Base-by-base conservation (phyloP, 768 basidiomycete genomes). In the Lactifluus volemus region DNA sequence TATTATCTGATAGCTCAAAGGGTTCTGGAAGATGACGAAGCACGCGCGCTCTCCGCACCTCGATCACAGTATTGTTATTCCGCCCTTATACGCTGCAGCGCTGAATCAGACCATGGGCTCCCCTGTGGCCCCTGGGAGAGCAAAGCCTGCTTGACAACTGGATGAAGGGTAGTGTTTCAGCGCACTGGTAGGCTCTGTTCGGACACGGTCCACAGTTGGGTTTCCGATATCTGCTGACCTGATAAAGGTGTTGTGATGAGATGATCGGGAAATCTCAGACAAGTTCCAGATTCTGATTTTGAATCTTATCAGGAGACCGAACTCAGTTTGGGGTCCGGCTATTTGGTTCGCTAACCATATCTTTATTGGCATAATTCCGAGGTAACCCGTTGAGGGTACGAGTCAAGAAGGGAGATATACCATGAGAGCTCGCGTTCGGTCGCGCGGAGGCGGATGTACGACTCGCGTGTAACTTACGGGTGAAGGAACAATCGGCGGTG, bases 1-100 rank as follows among this genome's bases (percentile, higher is more conserved):
- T 21, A 34, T 56, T 49, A 51, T 57, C 55, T 48, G 45, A 34
- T 44, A 14, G 2, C 21, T n/a, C 21, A 8, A 17, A 42, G 10
- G 12, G 51, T 58, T 62, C 56, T 62, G 56, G 56, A 58, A 53
- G 38, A 49, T 58, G 61, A 58, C 56, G 61, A 63, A 54, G 42
- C 17, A 29, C n/a, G 41, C 52, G 56, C 15, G 47, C 47, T 58
- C 19, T 14, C 34, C 61, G 61, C 21, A 12, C 32, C 38, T 41
- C 38, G 44, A 25, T 21, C 54, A 12, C 53, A 30, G n/a, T 14
- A 41, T 5, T 38, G 10, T 38, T 25, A 25, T 25, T 25, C 25
- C 25, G 1, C 38, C 32, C 21, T 25, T 25, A 30, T 30, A 14
- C 34, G 17, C 1, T 5, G 47, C 29, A 9, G 15, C 8, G 25